A percentile compares a stretch with the other conserved stretches of the same genome.
Conservation (phyloP, 257 asterid species). For the Solanum virginianum region DNA sequence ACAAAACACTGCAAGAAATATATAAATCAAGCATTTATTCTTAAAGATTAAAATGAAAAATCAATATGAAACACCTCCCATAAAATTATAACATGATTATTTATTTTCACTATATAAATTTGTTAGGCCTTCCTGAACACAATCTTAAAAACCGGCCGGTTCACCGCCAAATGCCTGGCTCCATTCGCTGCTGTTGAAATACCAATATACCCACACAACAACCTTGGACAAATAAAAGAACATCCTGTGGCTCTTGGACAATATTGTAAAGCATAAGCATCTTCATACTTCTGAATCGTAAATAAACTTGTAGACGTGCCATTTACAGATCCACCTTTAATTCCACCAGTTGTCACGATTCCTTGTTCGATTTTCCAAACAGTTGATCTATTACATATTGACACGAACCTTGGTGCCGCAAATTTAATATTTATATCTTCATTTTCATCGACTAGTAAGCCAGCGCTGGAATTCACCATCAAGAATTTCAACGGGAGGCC, state of each 20-base stretch:
- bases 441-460: neutral
- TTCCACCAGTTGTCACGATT: neutral
- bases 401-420: neutral
- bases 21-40: neutral
- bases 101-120: neutral
- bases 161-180: neutral
- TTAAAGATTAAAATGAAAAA: neutral
- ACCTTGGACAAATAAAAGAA: neutral
- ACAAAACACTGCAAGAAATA: neutral
- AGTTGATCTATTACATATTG: neutral
- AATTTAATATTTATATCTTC: neutral
- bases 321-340: neutral
- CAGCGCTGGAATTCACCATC: neutral
- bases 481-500: neutral
- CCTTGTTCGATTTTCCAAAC: neutral
- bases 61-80: neutral
- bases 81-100: neutral
- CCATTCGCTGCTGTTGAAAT: neutral
- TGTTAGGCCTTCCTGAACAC: neutral
- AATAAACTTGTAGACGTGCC: neutral
- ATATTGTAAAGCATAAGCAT: neutral
- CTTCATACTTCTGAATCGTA: neutral
- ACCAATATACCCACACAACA: slow-evolving; percentile 6
- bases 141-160: neutral
- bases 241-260: neutral